Evolutionary conservation across 2,329 filamentous ascomycete species (phyloP), one percentile per base, ranked within the genome.

Genomic region (Botrytis medusae): DNA sequence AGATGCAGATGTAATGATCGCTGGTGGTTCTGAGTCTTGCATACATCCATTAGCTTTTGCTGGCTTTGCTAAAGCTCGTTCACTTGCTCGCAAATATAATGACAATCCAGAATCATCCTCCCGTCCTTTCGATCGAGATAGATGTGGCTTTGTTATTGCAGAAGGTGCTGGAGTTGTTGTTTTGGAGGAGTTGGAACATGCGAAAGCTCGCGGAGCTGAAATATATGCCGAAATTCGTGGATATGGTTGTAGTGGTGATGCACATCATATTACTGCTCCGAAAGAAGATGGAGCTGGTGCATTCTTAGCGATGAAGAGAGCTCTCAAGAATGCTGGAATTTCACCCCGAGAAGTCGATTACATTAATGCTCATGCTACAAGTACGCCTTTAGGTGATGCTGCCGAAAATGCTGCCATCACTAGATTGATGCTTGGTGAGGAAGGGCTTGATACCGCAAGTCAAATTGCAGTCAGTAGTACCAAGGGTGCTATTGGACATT

Each of bases 341-440:
- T 86, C 85, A 69, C 95, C 96, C 0, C 83, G 83, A 0, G 84
- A 90, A 59, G 90, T 99, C 7, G 93, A 95, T 81, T 99, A 99
- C 81, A 88, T 99, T 80, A 99, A 98, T 79, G 96, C 96, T 1
- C 96, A 99, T 81, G 96, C 95, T 0, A 99, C 96, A 1, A 93
- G 93, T 34, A 99, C 95, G 0, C 82, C 86, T 10, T 87, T 98
- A 3, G 96, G 96, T 0, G 96, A 99, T 83, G 87, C 89, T 34
- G 95, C 96, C 1, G 96, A 99, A 83, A 95, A 95, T 69, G 84
- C 86, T 12, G 96, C 96, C 0, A 95, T 98, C 77, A 91, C 90
- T 75, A 84, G 88, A 0, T 83, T 99, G 57, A 90, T 98, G 83
- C 84, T 94, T 16, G 93, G 92, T 0, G 87, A 90, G 34, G 88